Percentiles rank a stretch among this genome's conserved stretches.
These are phyloP conservation scores for Gaeumannomyces tritici DNA, from an alignment of 2,329 filamentous ascomycete genomes.

Conservation along the genomic window DNA sequence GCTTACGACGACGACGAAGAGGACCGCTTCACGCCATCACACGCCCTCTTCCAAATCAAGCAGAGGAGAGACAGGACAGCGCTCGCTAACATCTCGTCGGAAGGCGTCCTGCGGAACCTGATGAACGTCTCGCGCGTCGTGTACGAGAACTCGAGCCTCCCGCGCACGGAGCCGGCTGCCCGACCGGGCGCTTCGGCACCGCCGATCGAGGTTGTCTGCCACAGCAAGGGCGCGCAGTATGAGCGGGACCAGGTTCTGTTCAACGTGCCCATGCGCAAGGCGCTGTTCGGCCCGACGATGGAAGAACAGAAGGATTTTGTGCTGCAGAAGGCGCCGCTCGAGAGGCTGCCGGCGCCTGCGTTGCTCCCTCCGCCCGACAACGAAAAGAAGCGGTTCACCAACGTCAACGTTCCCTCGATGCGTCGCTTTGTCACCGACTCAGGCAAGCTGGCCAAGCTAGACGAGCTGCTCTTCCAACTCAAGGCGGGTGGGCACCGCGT, in stretches of 20 bases:
- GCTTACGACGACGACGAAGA: constrained; percentile 59
- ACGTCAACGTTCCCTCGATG: constrained; percentile 93
- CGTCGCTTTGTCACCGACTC: constrained; percentile 94
- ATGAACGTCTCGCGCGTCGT: constrained; percentile 65
- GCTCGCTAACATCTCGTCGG: constrained; percentile 57
- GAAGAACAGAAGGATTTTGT: constrained; percentile 66
- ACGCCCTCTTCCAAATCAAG: constrained; percentile 74
- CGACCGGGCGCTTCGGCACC: constrained; percentile 74
- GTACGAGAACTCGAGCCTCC: constrained; percentile 62
- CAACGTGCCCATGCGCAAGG: constrained; percentile 64
- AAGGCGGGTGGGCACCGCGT: constrained; percentile 92
- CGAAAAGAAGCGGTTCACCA: constrained; percentile 75
- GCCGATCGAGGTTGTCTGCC: constrained; percentile 72
- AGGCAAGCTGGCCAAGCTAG: constrained; percentile 87
- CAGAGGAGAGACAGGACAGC: constrained; percentile 57
- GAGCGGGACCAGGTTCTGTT: constrained; percentile 72
- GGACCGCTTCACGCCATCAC: constrained; percentile 56
- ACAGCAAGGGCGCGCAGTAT: constrained; percentile 50
- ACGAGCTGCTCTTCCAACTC: constrained; percentile 76
- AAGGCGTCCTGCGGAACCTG: constrained; percentile 64
- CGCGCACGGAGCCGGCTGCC: constrained; percentile 71
- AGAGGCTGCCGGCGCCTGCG: constrained; percentile 50
- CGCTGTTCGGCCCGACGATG: constrained; percentile 57
- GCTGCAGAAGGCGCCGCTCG: constrained; percentile 58
- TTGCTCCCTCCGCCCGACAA: constrained; percentile 73